A percentile compares a stretch with the other conserved stretches of the same genome.
phyloP scores from a whole-genome alignment of 169 alveolate species.

The Plasmodium chabaudi region DNA sequence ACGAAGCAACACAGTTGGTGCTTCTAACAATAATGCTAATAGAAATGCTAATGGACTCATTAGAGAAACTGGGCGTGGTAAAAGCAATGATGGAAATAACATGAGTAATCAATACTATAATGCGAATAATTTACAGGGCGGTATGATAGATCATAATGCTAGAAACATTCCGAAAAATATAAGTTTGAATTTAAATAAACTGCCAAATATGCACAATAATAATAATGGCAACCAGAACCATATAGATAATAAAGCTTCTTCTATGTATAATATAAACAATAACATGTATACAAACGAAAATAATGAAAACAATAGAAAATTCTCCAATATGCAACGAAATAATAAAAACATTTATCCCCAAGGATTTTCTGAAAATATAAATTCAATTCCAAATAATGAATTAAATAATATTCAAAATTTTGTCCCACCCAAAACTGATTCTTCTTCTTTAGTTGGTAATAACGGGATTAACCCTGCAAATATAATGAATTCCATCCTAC shows the following conservation, averaged over 20 bases:
- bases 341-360: background rate
- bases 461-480: background rate
- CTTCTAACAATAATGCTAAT: too few species aligned
- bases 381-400: background rate
- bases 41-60: too few species aligned
- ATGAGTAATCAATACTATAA: constrained; percentile 2
- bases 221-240: background rate
- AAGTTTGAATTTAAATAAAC: constrained; percentile 6
- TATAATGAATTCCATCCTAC: background rate
- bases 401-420: background rate
- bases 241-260: constrained; percentile 1
- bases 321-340: background rate
- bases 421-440: background rate
- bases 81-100: background rate
- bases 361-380: background rate
- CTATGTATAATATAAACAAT: constrained; percentile 2
- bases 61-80: background rate
- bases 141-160: background rate
- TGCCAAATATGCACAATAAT: background rate
- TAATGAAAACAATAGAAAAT: background rate
- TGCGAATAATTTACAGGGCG: constrained; percentile 9
- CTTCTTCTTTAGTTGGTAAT: background rate
- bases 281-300: background rate
- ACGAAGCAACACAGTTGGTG: too few species aligned
- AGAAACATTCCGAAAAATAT: constrained; percentile 1